phyloP scores from a whole-genome alignment of 805 yeast genomes.

The Kluyveromyces wickerhamii region DNA sequence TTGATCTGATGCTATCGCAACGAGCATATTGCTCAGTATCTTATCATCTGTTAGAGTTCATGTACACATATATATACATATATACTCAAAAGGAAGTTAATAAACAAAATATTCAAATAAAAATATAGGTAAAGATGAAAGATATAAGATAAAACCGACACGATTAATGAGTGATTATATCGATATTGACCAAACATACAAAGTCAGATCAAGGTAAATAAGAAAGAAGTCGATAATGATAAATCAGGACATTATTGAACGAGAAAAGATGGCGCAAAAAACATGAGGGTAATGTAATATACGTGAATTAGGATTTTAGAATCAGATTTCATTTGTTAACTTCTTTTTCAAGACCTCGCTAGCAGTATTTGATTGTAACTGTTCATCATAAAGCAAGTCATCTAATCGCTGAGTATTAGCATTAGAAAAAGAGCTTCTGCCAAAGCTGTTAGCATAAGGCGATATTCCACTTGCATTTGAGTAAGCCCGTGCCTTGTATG shows the following conservation, averaged over 20 bases:
- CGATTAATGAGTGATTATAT: no score
- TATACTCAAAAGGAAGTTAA: no score
- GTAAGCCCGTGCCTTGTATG: conserved; percentile 12
- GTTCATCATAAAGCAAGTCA: conserved; percentile 15
- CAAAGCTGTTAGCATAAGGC: conserved; percentile 7
- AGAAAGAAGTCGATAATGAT: conserved; percentile 3
- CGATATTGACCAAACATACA: no score
- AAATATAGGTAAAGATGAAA: no score
- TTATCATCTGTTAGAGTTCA: no score
- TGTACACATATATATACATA: no score
- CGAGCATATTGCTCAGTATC: no score
- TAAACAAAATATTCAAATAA: no score
- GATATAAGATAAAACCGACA: no score
- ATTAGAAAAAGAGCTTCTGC: conserved; percentile 7
- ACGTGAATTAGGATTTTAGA: background rate
- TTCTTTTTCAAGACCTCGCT: conserved; percentile 21
- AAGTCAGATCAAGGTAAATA: background rate
- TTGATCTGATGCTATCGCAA: no score
- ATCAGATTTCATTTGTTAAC: conserved; percentile 9
- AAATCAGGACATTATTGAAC: conserved; percentile 1
- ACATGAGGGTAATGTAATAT: background rate
- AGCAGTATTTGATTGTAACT: conserved; percentile 19
- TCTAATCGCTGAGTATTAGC: conserved; percentile 10
- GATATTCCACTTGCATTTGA: conserved; percentile 14
- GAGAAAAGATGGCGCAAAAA: conserved; percentile 1